Conservation (phyloP, 768 basidiomycete species). For the Boletus patriciae region DNA sequence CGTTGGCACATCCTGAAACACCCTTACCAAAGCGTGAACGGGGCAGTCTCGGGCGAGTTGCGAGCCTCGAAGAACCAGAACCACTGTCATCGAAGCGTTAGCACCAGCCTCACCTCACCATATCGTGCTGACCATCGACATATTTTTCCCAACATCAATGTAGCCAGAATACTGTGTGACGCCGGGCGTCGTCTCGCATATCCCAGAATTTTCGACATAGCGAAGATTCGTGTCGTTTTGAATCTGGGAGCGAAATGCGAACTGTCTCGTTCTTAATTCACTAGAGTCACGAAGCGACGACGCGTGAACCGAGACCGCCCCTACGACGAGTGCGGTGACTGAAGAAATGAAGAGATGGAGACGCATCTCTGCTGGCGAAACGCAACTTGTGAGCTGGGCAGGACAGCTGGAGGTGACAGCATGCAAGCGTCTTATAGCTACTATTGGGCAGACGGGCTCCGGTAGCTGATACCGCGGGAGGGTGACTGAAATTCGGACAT, state of each 20-base stretch:
- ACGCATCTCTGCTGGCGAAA: conserved; percentile 15
- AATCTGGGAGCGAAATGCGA: conserved; percentile 17
- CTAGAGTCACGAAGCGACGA: neutral
- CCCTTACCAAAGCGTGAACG: conserved; percentile 61
- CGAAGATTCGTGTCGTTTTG: conserved; percentile 37
- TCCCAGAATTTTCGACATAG: conserved; percentile 56
- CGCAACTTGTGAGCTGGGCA: neutral
- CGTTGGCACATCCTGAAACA: neutral
- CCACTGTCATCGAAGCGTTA: conserved; percentile 44
- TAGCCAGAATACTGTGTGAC: conserved; percentile 64
- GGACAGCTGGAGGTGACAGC: no score
- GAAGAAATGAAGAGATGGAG: neutral
- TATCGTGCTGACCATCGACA: conserved; percentile 50
- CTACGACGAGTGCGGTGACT: neutral
- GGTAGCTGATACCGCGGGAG: neutral
- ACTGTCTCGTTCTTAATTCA: neutral
- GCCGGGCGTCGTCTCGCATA: conserved; percentile 65
- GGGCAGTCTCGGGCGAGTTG: conserved; percentile 56
- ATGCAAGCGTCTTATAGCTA: neutral
- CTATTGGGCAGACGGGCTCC: neutral
- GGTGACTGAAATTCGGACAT: neutral
- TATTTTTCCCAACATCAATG: conserved; percentile 53
- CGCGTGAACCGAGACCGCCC: neutral
- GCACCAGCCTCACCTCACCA: neutral
- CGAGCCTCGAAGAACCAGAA: conserved; percentile 76